These are phyloP conservation scores for Heimioporus sp. DNA, from an alignment of 768 basidiomycete species.

Conservation along the genomic window DNA sequence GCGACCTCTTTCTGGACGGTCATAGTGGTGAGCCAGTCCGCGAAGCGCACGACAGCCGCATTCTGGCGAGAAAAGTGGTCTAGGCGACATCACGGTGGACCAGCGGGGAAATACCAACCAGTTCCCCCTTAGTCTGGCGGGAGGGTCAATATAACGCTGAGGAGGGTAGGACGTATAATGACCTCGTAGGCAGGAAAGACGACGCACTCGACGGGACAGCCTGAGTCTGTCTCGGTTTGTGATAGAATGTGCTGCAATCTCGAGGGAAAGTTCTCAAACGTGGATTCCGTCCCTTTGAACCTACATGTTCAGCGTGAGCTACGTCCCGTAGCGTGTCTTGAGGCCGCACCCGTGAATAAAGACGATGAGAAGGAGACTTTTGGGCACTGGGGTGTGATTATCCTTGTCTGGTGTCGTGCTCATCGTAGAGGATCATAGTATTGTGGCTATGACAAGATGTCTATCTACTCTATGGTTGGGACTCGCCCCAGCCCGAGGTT, in stretches of 20 bases:
- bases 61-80: conserved; percentile 41
- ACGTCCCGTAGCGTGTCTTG: not conserved
- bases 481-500: conserved; percentile 21
- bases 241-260: conserved; percentile 75
- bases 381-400: conserved; percentile 11
- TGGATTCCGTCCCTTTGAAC: conserved; percentile 63
- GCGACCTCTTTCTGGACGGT: conserved; percentile 84
- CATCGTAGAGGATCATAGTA: conserved; percentile 6
- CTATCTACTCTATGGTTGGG: no score
- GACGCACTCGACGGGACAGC: conserved; percentile 63
- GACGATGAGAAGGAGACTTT: conserved; percentile 59
- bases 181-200: conserved; percentile 92
- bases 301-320: conserved; percentile 24
- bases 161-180: conserved; percentile 9
- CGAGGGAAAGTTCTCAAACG: conserved; percentile 76
- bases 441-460: not conserved
- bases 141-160: conserved; percentile 11
- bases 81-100: not conserved
- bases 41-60: conserved; percentile 79
- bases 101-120: conserved; percentile 50
- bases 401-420: conserved; percentile 3
- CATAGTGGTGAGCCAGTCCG: conserved; percentile 90
- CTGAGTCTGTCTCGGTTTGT: conserved; percentile 51
- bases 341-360: conserved; percentile 74
- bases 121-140: conserved; percentile 82